Base-by-base conservation (phyloP, 345 rosid genomes). In the Camelina hispida region DNA sequence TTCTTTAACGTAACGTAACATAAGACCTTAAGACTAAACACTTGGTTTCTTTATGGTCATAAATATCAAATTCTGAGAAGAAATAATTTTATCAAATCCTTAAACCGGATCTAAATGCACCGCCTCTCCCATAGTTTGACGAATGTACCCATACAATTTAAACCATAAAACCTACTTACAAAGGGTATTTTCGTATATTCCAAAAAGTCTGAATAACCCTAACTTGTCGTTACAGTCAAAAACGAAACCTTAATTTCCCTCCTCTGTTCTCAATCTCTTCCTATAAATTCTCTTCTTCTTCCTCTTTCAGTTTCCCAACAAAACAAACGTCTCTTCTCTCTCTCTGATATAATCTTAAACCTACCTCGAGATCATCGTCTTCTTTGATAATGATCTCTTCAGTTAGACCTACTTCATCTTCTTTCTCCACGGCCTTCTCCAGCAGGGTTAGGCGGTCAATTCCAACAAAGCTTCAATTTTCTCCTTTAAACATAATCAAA, bases 361-460 rank as follows among this genome's bases (percentile, higher is more conserved):
- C 60, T 14, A 44, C 60, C 42, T 70, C 7, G 59, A 15, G 12
- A 22, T 11, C 64, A 22, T 32, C 44, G 8, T 40, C 54, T 69
- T 42, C 38, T 32, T 42, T 37, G n/a, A 56, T 14, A 3, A 91
- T 87, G 95, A 71, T 89, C 37, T 87, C 91, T 77, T 86, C 91
- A 2, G 16, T 81, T 13, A 87, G 79, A 73, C 71, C 67, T 1
- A 14, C 61, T 70, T 65, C 82, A 82, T 55, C 68, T 75, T 13
- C 71, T 72, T 25, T 75, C 78, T 59, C 55, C 72, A 16, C 46
- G 62, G 17, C 35, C 74, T 14, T 76, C 77, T 75, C 62, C 69
- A 0, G 69, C 83, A 14, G 14, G 44, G 12, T 74, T 48, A 71
- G 79, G 9, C 59, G 74, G 38, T 61, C 80, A 73, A 23, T 64